Evolutionary conservation across 139 green algal species (phyloP).

Genomic region (Volvox reticuliferus): DNA sequence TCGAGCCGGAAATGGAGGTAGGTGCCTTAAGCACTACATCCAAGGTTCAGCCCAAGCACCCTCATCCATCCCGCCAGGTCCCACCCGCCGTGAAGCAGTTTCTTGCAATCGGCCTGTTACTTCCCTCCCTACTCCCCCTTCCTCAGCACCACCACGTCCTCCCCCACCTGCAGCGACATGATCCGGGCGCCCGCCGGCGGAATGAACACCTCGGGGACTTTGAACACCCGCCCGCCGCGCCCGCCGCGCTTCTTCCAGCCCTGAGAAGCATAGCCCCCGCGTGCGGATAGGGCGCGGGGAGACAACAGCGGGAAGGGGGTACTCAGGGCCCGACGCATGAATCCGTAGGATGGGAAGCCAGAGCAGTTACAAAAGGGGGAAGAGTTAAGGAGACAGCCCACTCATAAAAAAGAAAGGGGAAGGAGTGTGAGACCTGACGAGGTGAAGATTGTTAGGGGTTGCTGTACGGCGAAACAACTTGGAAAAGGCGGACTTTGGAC

Average conservation of each 20-base stretch:
- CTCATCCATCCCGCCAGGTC: too few relatives aligned
- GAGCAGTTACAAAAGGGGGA: not conserved
- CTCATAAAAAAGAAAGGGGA: not conserved
- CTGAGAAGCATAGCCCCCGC: not conserved
- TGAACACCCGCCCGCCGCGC: slow-evolving; percentile 82
- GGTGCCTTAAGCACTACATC: not conserved
- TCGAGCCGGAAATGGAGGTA: not conserved
- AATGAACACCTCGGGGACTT: slow-evolving; percentile 95
- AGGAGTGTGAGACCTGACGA: not conserved
- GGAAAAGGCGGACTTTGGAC: too few relatives aligned
- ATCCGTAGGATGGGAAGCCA: not conserved
- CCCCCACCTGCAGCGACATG: slow-evolving; percentile 92
- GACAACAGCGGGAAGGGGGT: not conserved
- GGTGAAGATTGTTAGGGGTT: too few relatives aligned
- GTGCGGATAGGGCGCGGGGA: not conserved
- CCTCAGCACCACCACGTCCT: not conserved
- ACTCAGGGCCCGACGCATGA: not conserved
- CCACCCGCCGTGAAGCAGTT: not conserved
- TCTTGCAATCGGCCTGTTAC: not conserved
- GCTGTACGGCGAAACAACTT: too few relatives aligned
- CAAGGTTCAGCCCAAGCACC: too few relatives aligned
- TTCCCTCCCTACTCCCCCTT: not conserved
- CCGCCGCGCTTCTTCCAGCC: slow-evolving; percentile 98
- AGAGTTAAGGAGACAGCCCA: not conserved
- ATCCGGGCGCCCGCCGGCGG: slow-evolving; percentile 91